Evolutionary conservation across 2,329 filamentous ascomycete genomes (phyloP), one percentile per base, ranked within the genome.

Genomic region (Sporothrix mexicana): DNA sequence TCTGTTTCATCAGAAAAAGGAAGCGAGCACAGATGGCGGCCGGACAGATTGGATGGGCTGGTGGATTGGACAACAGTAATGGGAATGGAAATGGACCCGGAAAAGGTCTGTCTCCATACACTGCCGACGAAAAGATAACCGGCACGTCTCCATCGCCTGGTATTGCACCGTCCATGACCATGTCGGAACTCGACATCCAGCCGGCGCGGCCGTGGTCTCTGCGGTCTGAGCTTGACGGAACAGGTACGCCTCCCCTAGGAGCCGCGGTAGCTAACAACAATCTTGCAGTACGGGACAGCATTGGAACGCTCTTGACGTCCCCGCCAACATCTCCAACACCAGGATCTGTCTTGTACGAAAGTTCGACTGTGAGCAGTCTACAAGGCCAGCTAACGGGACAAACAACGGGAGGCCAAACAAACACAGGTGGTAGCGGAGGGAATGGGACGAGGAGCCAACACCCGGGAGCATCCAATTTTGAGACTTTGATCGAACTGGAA

Each of bases 131-230:
- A 51, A 51, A 72, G 68, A 17, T 12, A 51, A 1, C 12, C n/a
- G 43, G 53, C 13, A 17, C 43, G 0, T 36, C 23, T 5, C 12
- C 20, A 12, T 41, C 36, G 23, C 17, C 68, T 7, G 43, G 51
- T 6, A 25, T 51, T 1, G 59, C 30, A 13, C 47, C 55, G n/a
- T 20, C 69, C 25, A 53, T 62, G 17, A 17, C 41, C n/a, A 30
- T 69, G 7, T 74, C 75, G 3, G 75, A 77, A 71, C 74, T 77
- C 2, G 75, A 75, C 20, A 51, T 70, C 0, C 66, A 55, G 7
- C 72, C 74, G 0, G 75, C 75, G 1, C 61, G 75, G 47, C 76
- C 76, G 5, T 77, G 76, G 75, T 76, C 75, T 10, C 49, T 77
- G 74, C 74, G 75, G 25, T 76, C 75, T 2, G 76, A 77, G 70